Base-by-base conservation (phyloP, 306 rosid species). In the Vigna trinervia region DNA sequence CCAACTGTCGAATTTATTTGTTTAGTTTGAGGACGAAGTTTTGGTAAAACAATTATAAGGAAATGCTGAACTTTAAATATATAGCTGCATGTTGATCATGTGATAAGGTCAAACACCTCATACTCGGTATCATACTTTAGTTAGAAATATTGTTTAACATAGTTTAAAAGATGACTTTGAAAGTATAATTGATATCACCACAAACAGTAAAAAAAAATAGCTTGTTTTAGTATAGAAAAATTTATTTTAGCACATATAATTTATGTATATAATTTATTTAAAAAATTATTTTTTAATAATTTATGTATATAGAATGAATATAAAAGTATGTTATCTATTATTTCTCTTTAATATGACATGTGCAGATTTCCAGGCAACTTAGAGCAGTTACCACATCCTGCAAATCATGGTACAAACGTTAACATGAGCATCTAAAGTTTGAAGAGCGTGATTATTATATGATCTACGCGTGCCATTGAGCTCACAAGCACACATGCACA, bases 391-490 rank as follows among this genome's bases (percentile, higher is more conserved):
- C 52, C 8, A 14, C 39, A 8, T 46, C 26, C 58, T 7, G 34
- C 5, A 12, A 39, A 15, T 14, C 48, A 39, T 32, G 2, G 3
- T 19, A 19, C 36, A 71, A 71, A 36, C 51, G 19, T 71, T 36
- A 20, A 43, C 1, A 12, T 14, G 54, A 43, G 11, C 9, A 45
- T 3, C 4, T 11, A 12, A 3, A 3, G 14, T 3, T 45, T 45
- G 15, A 78, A 59, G 63, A 58, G 15, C 12, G 15, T 34, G 34
- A 71, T 47, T 58, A 57, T 36, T 45, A 5, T 52, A 19, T 65
- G 17, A 1, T 56, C 10, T 58, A 32, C 71, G 71, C 80, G 84
- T 65, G 73, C 67, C 75, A 20, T 43, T 66, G 8, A 48, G 52
- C 36, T 36, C 64, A 71, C 63, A 12, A 53, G 17, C 64, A 52